These are phyloP conservation scores for Sphaerulina vaccinii DNA, from an alignment of 2,329 filamentous ascomycete genomes.

Conservation along the genomic window DNA sequence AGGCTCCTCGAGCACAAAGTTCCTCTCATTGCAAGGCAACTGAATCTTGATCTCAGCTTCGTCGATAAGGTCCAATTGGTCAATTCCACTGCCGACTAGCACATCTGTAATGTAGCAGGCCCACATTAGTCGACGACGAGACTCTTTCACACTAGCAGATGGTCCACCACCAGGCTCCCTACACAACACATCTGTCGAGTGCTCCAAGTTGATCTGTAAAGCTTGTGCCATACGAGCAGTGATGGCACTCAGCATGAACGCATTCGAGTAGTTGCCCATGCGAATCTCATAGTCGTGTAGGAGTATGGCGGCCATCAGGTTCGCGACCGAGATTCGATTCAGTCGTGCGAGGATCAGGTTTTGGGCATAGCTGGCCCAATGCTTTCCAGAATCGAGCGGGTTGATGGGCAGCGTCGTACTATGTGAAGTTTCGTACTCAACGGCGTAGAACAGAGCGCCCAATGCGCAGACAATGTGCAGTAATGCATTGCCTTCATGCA, in stretches of 20 bases:
- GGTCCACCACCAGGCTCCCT: constrained; percentile 23
- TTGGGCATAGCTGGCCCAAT: constrained; percentile 27
- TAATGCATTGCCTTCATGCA: constrained; percentile 25
- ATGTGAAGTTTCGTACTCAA: constrained; percentile 20
- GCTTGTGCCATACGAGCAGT: constrained; percentile 30
- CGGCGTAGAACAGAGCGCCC: constrained; percentile 27
- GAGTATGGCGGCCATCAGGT: constrained; percentile 28
- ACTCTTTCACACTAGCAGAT: constrained; percentile 29
- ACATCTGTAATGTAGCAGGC: constrained; percentile 29
- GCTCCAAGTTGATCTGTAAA: constrained; percentile 29
- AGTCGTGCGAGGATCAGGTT: constrained; percentile 26
- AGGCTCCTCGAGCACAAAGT: constrained; percentile 28
- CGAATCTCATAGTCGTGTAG: constrained; percentile 30
- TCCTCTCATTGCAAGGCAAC: constrained; percentile 28
- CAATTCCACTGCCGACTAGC: constrained; percentile 28
- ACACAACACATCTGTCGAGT: constrained; percentile 28
- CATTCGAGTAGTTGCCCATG: constrained; percentile 28
- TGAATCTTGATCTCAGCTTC: constrained; percentile 31
- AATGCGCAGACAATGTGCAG: constrained; percentile 28
- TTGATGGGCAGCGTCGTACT: constrained; percentile 20
- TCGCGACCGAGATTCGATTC: constrained; percentile 28
- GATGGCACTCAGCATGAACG: constrained; percentile 30
- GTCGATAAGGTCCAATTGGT: constrained; percentile 29
- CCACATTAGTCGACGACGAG: constrained; percentile 30
- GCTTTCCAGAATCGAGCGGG: constrained; percentile 26